A percentile compares a stretch with the other conserved stretches of the same genome.
phyloP scores from a whole-genome alignment of 1,284 basidiomycete species.

The Tilletia caries region DNA sequence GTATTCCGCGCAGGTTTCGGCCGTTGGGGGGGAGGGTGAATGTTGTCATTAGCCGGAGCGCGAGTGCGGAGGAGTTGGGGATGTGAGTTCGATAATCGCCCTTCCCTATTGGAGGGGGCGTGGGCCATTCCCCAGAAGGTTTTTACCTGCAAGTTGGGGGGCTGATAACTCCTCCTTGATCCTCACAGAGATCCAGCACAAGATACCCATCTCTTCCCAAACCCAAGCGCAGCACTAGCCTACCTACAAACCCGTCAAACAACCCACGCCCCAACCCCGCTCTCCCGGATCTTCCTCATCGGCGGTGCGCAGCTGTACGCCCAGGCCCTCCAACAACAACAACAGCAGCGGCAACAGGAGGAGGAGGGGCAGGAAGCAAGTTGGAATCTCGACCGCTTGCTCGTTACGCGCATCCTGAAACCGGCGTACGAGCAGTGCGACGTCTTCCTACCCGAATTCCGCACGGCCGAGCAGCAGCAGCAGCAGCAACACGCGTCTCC shows the following conservation, averaged over 20 bases:
- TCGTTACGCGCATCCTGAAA: conserved; percentile 77
- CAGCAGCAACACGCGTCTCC: too few relatives aligned
- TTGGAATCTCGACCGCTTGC: conserved; percentile 42
- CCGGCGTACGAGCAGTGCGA: conserved; percentile 79
- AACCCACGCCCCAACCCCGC: background rate
- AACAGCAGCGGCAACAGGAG: background rate
- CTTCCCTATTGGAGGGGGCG: conserved; percentile 13
- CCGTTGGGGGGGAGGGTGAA: conserved; percentile 77
- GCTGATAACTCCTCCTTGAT: background rate
- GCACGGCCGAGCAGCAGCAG: conserved; percentile 43
- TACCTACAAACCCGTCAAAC: conserved; percentile 20
- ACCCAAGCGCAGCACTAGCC: background rate
- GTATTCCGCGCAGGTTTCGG: conserved; percentile 82
- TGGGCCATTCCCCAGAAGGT: too few relatives aligned
- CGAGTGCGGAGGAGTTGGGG: conserved; percentile 65
- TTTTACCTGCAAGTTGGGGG: background rate
- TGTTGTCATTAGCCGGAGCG: conserved; percentile 71
- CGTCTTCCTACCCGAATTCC: conserved; percentile 76
- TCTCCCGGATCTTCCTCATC: conserved; percentile 68
- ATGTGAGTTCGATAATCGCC: conserved; percentile 46
- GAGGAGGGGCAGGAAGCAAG: background rate
- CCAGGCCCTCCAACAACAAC: conserved; percentile 60
- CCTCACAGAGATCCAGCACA: background rate
- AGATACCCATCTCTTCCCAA: conserved; percentile 15
- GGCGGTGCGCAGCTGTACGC: conserved; percentile 84